Conservation (phyloP, 75 land plant species). For the Sequoia sempervirens region DNA sequence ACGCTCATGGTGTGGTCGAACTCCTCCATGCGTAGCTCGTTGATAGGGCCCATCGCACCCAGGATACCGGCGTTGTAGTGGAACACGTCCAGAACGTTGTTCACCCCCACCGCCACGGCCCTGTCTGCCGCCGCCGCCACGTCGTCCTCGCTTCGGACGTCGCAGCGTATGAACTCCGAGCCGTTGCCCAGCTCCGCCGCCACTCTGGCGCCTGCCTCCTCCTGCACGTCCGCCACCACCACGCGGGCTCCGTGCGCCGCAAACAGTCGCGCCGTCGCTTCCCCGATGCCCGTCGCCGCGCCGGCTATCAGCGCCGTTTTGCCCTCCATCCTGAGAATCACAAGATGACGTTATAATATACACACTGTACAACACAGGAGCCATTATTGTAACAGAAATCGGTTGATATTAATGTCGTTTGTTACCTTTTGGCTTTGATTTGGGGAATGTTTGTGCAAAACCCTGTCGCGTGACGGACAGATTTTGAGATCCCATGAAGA, state of each 20-base stretch:
- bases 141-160: constrained; percentile 52
- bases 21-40: constrained; percentile 14
- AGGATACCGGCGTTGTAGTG: constrained; percentile 65
- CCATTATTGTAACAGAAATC: too few relatives aligned
- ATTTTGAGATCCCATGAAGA: too few relatives aligned
- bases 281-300: constrained; percentile 79
- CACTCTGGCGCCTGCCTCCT: constrained; percentile 26
- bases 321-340: constrained; percentile 41
- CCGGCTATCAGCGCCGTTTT: constrained; percentile 66
- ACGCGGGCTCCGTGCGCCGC: constrained; percentile 58
- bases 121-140: constrained; percentile 35
- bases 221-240: constrained; percentile 64
- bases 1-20: constrained; percentile 43
- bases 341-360: neutral
- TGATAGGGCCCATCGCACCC: constrained; percentile 25
- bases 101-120: constrained; percentile 18
- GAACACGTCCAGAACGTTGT: constrained; percentile 42
- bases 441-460: too few relatives aligned
- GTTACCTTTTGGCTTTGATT: too few relatives aligned
- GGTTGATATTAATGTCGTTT: too few relatives aligned
- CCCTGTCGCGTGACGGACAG: too few relatives aligned
- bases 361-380: too few relatives aligned
- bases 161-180: constrained; percentile 39
- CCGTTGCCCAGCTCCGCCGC: constrained; percentile 31
- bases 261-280: constrained; percentile 55